Percentiles rank a stretch among this genome's conserved stretches.
These are phyloP conservation scores for Apiospora phragmitis DNA, from an alignment of 2,329 filamentous ascomycete species.

Conservation along the genomic window DNA sequence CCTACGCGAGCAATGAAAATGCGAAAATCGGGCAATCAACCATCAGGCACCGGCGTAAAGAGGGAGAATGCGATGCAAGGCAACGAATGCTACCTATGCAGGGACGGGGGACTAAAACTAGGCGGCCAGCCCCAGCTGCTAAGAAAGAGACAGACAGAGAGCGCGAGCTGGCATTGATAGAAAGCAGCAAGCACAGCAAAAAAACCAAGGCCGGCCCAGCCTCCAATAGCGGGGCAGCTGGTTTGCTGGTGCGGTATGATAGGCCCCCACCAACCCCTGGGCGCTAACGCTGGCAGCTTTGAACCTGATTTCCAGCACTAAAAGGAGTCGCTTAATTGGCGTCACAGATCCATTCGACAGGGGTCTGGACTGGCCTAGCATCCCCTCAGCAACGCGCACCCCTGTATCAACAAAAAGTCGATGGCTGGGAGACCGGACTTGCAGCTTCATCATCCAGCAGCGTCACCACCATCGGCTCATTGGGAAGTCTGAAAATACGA, in stretches of 20 bases:
- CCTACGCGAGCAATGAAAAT: neutral
- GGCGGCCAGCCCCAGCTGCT: neutral
- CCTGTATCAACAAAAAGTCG: slow-evolving; percentile 10
- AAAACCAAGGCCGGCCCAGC: slow-evolving; percentile 10
- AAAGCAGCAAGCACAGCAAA: neutral
- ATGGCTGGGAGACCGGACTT: slow-evolving; percentile 12
- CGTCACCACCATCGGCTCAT: slow-evolving; percentile 4
- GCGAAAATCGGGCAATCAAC: neutral
- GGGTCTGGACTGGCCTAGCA: neutral
- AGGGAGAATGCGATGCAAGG: neutral
- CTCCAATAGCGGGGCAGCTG: neutral
- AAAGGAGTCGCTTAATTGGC: neutral
- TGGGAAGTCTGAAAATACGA: neutral
- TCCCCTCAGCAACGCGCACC: slow-evolving; percentile 8
- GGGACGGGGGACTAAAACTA: neutral
- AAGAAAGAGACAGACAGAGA: neutral
- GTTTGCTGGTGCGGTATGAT: neutral
- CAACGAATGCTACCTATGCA: neutral
- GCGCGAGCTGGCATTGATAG: neutral
- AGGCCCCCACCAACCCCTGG: neutral
- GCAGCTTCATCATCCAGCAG: neutral
- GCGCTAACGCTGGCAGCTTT: neutral
- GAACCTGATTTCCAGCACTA: neutral
- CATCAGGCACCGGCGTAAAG: neutral
- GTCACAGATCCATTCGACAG: neutral